Percentiles rank a stretch among this genome's conserved stretches.
These are phyloP conservation scores for Phalaenopsis equestris DNA, from an alignment of 106 monocot genomes.

Conservation along the genomic window DNA sequence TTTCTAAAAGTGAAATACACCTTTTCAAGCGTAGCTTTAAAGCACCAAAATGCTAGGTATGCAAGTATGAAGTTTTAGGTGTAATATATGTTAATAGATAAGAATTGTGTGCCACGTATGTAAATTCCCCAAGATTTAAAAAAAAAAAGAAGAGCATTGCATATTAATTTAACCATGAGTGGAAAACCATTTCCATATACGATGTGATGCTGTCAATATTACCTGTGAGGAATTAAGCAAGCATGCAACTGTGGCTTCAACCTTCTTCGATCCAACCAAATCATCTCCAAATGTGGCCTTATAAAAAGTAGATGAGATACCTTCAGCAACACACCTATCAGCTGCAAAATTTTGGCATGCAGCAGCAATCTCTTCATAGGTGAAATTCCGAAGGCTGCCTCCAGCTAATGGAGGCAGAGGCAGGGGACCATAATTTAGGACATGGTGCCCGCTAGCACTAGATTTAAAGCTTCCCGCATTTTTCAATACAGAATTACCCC, in stretches of 20 bases:
- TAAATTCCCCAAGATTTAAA: too few relatives aligned
- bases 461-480: conserved; percentile 74
- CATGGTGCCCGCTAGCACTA: conserved; percentile 19
- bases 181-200: background rate
- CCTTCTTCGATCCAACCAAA: conserved; percentile 32
- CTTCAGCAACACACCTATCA: conserved; percentile 69
- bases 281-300: conserved; percentile 87
- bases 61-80: too few relatives aligned
- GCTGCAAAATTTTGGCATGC: conserved; percentile 77
- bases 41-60: too few relatives aligned
- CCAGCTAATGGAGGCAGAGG: conserved; percentile 69
- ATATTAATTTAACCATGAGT: background rate
- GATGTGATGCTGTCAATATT: background rate
- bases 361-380: conserved; percentile 64
- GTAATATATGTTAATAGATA: too few relatives aligned
- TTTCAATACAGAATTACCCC: conserved; percentile 26
- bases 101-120: too few relatives aligned
- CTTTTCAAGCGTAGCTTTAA: too few relatives aligned
- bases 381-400: conserved; percentile 53
- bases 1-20: too few relatives aligned
- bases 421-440: conserved; percentile 52
- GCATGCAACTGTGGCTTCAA: conserved; percentile 69
- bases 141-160: background rate
- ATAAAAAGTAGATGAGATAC: conserved; percentile 50
- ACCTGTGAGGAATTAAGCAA: conserved; percentile 72